These are phyloP conservation scores for Fusarium oligoseptatum DNA, from an alignment of 2,329 filamentous ascomycete genomes.

Conservation along the genomic window DNA sequence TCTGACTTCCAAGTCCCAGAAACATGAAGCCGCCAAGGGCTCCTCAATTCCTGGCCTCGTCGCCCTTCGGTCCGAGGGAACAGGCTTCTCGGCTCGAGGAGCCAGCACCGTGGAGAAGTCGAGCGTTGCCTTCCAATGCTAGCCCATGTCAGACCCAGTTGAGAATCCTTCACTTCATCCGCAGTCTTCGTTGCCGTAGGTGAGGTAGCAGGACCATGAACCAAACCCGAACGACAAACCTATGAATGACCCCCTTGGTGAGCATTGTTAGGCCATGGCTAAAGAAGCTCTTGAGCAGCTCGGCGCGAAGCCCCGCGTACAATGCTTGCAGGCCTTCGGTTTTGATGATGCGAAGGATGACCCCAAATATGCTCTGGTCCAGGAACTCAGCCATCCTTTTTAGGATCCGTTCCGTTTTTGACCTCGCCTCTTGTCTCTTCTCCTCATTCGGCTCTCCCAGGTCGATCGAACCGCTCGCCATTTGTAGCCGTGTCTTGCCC, in stretches of 20 bases:
- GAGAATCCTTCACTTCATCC: slow-evolving; percentile 27
- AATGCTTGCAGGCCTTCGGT: slow-evolving; percentile 77
- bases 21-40: slow-evolving; percentile 61
- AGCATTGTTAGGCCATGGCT: slow-evolving; percentile 90
- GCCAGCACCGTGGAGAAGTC: slow-evolving; percentile 83
- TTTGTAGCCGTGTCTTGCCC: slow-evolving; percentile 84
- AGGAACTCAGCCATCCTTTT: slow-evolving; percentile 40
- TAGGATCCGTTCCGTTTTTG: slow-evolving; percentile 15
- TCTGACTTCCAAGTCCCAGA: slow-evolving; percentile 67
- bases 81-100: slow-evolving; percentile 91
- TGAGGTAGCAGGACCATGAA: slow-evolving; percentile 60
- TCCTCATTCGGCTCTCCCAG: slow-evolving; percentile 14
- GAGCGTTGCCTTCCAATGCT: slow-evolving; percentile 88
- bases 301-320: slow-evolving; percentile 81
- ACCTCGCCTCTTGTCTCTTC: slow-evolving; percentile 2
- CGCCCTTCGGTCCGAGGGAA: slow-evolving; percentile 86
- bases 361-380: slow-evolving; percentile 70
- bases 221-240: slow-evolving; percentile 78
- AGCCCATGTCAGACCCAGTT: slow-evolving; percentile 18
- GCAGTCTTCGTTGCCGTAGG: slow-evolving; percentile 41
- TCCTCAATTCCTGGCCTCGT: slow-evolving; percentile 79
- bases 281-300: slow-evolving; percentile 87
- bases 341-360: slow-evolving; percentile 69
- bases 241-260: slow-evolving; percentile 83
- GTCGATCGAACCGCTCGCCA: slow-evolving; percentile 56